phyloP scores from a whole-genome alignment of 2,329 filamentous ascomycete species.

The Aspergillus pseudoviridinutans region DNA sequence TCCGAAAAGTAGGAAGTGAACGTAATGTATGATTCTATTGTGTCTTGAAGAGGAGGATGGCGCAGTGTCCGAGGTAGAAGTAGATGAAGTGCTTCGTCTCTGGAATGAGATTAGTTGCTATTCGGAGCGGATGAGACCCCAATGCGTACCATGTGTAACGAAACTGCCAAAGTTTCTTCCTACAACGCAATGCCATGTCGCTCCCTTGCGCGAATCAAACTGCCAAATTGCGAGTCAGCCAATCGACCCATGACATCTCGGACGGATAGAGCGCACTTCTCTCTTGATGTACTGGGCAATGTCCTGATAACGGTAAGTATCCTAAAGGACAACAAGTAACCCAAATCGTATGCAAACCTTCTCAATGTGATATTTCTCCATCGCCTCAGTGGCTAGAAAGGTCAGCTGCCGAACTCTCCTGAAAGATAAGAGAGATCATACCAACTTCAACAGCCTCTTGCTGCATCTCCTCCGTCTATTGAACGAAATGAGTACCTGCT shows the following conservation, averaged over 20 bases:
- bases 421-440: constrained; percentile 47
- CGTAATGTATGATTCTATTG: constrained; percentile 53
- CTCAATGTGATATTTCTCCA: constrained; percentile 68
- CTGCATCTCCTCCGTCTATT: constrained; percentile 93
- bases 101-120: constrained; percentile 38
- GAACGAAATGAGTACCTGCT: constrained; percentile 10
- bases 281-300: constrained; percentile 96
- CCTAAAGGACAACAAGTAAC: background rate
- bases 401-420: constrained; percentile 23
- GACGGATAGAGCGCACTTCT: constrained; percentile 56
- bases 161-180: constrained; percentile 99
- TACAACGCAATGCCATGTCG: constrained; percentile 99
- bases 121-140: background rate
- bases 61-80: constrained; percentile 98
- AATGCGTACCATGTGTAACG: constrained; percentile 80
- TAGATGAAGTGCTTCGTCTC: constrained; percentile 99
- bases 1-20: background rate
- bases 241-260: constrained; percentile 3
- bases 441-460: constrained; percentile 92
- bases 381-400: constrained; percentile 61
- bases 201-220: constrained; percentile 96
- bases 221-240: constrained; percentile 40
- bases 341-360: constrained; percentile 49
- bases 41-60: constrained; percentile 98
- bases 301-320: constrained; percentile 56